These are phyloP conservation scores for Eutrema salsugineum DNA, from an alignment of 441 rosid genomes.

Conservation along the genomic window DNA sequence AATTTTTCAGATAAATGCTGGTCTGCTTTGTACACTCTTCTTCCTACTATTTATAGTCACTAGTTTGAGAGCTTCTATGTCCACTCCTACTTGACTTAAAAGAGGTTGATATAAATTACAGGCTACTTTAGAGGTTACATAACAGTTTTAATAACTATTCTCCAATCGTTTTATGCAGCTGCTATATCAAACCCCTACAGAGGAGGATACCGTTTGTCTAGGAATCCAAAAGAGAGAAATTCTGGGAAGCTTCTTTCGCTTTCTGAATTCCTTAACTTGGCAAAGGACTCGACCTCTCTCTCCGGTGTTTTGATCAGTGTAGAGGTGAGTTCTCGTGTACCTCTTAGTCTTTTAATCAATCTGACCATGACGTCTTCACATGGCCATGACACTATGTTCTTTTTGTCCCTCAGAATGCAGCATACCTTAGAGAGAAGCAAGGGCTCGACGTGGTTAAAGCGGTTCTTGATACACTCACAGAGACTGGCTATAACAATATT, in stretches of 20 bases:
- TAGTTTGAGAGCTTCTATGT: background rate
- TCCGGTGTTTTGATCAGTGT: slow-evolving; percentile 63
- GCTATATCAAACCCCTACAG: slow-evolving; percentile 46
- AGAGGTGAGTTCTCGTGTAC: slow-evolving; percentile 45
- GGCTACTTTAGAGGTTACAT: background rate
- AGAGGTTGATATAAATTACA: background rate
- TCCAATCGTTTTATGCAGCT: slow-evolving; percentile 37
- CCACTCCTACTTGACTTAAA: background rate
- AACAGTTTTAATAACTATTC: background rate
- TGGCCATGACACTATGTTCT: background rate
- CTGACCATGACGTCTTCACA: background rate
- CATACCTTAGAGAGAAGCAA: slow-evolving; percentile 54
- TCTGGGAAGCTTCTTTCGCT: slow-evolving; percentile 48
- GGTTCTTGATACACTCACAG: slow-evolving; percentile 47
- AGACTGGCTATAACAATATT: slow-evolving; percentile 49
- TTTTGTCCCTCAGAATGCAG: slow-evolving; percentile 46
- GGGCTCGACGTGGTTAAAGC: slow-evolving; percentile 45
- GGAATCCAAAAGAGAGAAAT: slow-evolving; percentile 50
- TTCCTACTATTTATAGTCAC: background rate
- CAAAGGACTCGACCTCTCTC: slow-evolving; percentile 50
- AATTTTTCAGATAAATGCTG: background rate
- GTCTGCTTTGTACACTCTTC: background rate
- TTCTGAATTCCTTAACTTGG: slow-evolving; percentile 55
- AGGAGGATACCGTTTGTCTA: background rate
- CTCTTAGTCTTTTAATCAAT: background rate